Conservation (phyloP, 2,329 filamentous ascomycete species). For the Coniochaeta ligniaria region DNA sequence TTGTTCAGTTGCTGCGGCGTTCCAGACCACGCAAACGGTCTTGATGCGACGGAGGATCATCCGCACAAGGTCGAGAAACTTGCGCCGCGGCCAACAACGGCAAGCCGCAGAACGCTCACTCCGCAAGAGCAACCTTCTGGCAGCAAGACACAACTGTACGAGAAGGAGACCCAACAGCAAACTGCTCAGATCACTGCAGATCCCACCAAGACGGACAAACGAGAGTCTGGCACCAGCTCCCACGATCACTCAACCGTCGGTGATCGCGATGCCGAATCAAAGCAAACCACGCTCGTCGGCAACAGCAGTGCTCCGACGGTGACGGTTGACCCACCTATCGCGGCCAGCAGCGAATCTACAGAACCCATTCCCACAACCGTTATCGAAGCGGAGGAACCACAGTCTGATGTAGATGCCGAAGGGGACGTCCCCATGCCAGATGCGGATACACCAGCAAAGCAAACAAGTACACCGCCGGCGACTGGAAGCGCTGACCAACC, state of each 20-base stretch:
- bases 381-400: constrained; percentile 13
- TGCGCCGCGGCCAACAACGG: constrained; percentile 45
- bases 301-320: constrained; percentile 26
- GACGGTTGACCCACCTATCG: constrained; percentile 31
- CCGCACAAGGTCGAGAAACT: constrained; percentile 52
- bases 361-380: constrained; percentile 2
- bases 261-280: constrained; percentile 37
- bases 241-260: constrained; percentile 36
- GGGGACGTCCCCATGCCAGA: constrained; percentile 64
- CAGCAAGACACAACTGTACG: constrained; percentile 34
- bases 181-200: constrained; percentile 25
- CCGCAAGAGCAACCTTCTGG: constrained; percentile 40
- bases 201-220: constrained; percentile 30
- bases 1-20: constrained; percentile 62
- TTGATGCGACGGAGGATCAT: constrained; percentile 47
- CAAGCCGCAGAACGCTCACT: constrained; percentile 45
- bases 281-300: constrained; percentile 32
- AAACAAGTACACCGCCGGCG: constrained; percentile 31
- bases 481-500: constrained; percentile 24
- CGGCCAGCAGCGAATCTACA: constrained; percentile 8
- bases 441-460: constrained; percentile 43
- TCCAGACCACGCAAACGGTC: constrained; percentile 49
- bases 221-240: constrained; percentile 36
- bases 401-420: constrained; percentile 37
- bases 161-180: constrained; percentile 38